These are phyloP conservation scores for Phytophthora colocasiae DNA, from an alignment of 352 stramenopile species.

Conservation along the genomic window DNA sequence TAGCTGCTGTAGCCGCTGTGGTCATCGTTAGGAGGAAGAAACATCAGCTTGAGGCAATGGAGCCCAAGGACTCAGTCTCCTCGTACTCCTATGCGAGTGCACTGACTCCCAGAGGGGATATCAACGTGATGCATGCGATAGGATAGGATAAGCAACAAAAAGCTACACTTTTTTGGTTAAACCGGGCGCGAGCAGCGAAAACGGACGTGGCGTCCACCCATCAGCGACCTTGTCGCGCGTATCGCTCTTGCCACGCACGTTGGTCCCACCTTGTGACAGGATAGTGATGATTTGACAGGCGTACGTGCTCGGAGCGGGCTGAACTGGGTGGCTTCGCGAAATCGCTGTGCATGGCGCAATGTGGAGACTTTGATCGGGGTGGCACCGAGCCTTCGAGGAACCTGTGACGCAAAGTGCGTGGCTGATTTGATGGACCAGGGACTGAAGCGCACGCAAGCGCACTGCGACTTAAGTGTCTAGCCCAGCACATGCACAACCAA, in stretches of 20 bases:
- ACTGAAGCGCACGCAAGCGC: conserved; percentile 30
- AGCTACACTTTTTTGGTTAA: conserved; percentile 25
- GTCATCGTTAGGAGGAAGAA: conserved; percentile 62
- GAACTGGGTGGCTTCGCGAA: neutral
- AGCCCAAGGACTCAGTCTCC: conserved; percentile 36
- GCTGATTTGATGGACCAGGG: conserved; percentile 7
- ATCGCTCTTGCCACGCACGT: conserved; percentile 14
- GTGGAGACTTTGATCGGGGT: conserved; percentile 8
- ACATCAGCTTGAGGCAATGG: conserved; percentile 45
- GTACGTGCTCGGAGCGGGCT: conserved; percentile 11
- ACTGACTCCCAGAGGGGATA: conserved; percentile 43
- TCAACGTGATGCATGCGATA: conserved; percentile 35
- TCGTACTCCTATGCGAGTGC: conserved; percentile 28
- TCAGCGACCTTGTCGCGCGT: conserved; percentile 24
- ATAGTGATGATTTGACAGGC: conserved; percentile 21
- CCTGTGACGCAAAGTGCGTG: conserved; percentile 13
- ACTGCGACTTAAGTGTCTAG: conserved; percentile 7
- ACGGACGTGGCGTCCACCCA: conserved; percentile 24
- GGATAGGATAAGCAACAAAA: conserved; percentile 27
- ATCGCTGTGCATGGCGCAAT: too few relatives aligned
- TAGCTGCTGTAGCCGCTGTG: conserved; percentile 33
- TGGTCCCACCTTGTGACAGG: conserved; percentile 14
- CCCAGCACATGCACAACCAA: neutral
- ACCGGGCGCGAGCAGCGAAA: conserved; percentile 17
- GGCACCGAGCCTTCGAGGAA: conserved; percentile 27